Conservation (phyloP, 768 basidiomycete species). For the Amanita jacksonii region DNA sequence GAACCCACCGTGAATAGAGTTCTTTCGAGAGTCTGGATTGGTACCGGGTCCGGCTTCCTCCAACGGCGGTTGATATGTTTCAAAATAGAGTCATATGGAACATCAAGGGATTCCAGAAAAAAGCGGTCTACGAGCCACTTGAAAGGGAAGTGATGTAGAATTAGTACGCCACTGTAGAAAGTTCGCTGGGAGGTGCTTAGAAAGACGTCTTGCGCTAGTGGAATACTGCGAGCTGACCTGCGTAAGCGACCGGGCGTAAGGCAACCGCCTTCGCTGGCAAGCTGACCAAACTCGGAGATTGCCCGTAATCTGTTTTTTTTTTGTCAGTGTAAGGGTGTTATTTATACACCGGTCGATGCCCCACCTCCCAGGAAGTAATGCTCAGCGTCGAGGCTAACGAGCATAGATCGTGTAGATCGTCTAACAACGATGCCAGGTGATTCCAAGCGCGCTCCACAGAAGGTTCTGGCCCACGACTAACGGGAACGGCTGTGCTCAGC, state of each 20-base stretch:
- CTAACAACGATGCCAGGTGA: constrained; percentile 36
- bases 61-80: constrained; percentile 30
- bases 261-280: constrained; percentile 10
- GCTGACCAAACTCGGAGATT: constrained; percentile 4
- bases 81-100: constrained; percentile 39
- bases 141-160: constrained; percentile 41
- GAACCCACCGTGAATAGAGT: constrained; percentile 31
- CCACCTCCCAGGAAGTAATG: constrained; percentile 57
- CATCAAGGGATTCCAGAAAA: constrained; percentile 51
- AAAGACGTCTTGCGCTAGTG: neutral
- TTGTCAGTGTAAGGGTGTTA: neutral
- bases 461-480: constrained; percentile 48
- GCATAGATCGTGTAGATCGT: constrained; percentile 46
- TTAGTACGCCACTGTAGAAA: constrained; percentile 46
- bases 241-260: constrained; percentile 54
- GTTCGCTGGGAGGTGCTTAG: constrained; percentile 31
- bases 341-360: neutral
- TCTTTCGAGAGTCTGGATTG: constrained; percentile 32
- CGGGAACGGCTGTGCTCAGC: constrained; percentile 58
- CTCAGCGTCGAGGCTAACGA: constrained; percentile 32
- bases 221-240: constrained; percentile 36
- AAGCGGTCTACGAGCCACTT: constrained; percentile 54
- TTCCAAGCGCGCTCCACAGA: constrained; percentile 42
- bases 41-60: constrained; percentile 23
- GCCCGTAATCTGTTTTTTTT: constrained; percentile 13